Conservation (phyloP, 2,329 filamentous ascomycete species). For the Sporothrix inflata region DNA sequence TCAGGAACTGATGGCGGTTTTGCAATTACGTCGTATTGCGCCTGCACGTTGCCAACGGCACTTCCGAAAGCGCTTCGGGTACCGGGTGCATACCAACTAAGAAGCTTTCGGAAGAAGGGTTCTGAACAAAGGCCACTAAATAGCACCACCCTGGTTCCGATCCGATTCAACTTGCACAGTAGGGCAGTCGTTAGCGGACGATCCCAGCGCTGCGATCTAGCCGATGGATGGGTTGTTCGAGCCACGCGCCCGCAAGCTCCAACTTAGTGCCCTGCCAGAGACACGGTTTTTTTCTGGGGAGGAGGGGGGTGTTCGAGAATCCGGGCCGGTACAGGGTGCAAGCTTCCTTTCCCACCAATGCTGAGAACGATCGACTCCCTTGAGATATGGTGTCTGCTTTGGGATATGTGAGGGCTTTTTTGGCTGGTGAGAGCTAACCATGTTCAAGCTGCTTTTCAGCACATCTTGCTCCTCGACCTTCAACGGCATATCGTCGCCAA, state of each 20-base stretch:
- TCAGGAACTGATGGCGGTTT: background rate
- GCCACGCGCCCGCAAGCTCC: conserved; percentile 1
- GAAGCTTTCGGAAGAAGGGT: conserved; percentile 5
- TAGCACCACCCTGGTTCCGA: conserved; percentile 10
- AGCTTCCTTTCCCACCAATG: background rate
- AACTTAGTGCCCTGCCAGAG: conserved; percentile 3
- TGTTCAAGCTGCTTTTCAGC: background rate
- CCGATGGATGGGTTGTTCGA: conserved; percentile 12
- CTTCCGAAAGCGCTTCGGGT: conserved; percentile 24
- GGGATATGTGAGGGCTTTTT: background rate
- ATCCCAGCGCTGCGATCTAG: conserved; percentile 20
- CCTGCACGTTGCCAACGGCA: background rate
- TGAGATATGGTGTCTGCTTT: background rate
- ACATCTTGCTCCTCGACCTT: background rate
- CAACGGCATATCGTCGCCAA: background rate
- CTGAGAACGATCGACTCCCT: background rate
- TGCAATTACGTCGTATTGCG: conserved; percentile 8
- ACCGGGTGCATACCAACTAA: conserved; percentile 4
- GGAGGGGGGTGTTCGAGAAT: background rate
- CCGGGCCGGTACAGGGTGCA: background rate
- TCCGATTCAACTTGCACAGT: background rate
- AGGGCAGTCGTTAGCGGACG: background rate
- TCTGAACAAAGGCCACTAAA: conserved; percentile 3
- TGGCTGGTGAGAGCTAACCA: background rate
- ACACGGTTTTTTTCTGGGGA: background rate